These are phyloP conservation scores for Edaphochlamys debaryana DNA, from an alignment of 139 green algal genomes.

Conservation along the genomic window DNA sequence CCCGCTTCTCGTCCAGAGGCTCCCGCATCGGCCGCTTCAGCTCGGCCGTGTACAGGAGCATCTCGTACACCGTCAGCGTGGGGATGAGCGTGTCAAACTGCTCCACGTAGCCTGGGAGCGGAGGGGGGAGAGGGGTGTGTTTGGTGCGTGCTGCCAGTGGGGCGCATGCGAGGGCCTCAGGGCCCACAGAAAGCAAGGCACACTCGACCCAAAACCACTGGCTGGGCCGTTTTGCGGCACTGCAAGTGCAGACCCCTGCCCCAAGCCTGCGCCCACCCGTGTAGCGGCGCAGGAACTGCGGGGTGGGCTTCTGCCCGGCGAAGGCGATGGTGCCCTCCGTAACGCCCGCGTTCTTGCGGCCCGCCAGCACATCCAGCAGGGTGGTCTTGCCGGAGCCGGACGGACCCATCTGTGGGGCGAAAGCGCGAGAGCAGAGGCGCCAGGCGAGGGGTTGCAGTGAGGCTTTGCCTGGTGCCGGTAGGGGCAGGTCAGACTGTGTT, in stretches of 20 bases:
- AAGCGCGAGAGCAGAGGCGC: neutral
- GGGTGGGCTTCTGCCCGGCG: slow-evolving; percentile 71
- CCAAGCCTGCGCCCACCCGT: slow-evolving; percentile 68
- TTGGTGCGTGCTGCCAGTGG: no score
- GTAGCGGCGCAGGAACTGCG: slow-evolving; percentile 76
- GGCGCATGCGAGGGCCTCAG: no score
- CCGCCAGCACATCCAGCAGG: slow-evolving; percentile 68
- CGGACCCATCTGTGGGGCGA: slow-evolving; percentile 63
- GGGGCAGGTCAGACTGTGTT: no score
- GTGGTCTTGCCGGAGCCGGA: slow-evolving; percentile 78
- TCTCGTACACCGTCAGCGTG: slow-evolving; percentile 77
- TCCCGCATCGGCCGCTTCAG: slow-evolving; percentile 53
- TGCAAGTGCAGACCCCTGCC: slow-evolving; percentile 38
- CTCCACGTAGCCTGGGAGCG: slow-evolving; percentile 63
- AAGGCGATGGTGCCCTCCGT: slow-evolving; percentile 73
- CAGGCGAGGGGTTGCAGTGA: neutral
- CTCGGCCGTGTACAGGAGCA: slow-evolving; percentile 84
- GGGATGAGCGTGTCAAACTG: slow-evolving; percentile 73
- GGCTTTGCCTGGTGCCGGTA: no score
- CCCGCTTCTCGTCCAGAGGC: slow-evolving; percentile 51
- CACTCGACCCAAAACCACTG: no score
- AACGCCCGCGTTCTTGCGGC: slow-evolving; percentile 64
- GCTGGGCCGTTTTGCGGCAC: no score
- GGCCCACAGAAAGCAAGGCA: no score
- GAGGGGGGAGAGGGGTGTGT: neutral